Evolutionary conservation across 2,329 filamentous ascomycete genomes (phyloP).

Genomic region (Epichloe typhina): DNA sequence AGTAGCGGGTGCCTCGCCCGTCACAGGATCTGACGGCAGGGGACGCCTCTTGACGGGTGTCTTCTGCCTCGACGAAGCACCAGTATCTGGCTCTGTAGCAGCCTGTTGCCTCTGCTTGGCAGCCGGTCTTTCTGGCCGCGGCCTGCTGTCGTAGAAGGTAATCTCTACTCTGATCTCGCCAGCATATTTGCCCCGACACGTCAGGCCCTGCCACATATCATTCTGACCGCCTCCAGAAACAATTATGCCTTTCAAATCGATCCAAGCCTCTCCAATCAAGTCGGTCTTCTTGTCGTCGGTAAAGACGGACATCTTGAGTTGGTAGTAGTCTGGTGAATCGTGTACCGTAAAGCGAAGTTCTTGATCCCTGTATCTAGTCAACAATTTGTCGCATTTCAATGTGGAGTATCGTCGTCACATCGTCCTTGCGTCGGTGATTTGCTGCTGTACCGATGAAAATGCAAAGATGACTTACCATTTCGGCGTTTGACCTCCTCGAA

Average conservation of each 20-base stretch:
- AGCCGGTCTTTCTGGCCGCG: constrained; percentile 60
- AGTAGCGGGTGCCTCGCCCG: constrained; percentile 31
- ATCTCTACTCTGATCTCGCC: constrained; percentile 91
- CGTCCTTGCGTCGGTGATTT: not conserved
- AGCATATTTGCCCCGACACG: constrained; percentile 86
- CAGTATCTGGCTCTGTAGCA: constrained; percentile 22
- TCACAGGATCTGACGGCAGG: constrained; percentile 65
- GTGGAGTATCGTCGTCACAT: not conserved
- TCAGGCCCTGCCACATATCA: constrained; percentile 82
- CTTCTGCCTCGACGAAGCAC: constrained; percentile 31
- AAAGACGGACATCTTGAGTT: constrained; percentile 90
- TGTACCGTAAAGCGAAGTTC: constrained; percentile 93
- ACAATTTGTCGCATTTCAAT: not conserved
- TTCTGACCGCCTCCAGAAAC: constrained; percentile 81
- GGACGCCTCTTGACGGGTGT: constrained; percentile 70
- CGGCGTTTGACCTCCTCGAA: constrained; percentile 87
- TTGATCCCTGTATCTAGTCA: constrained; percentile 60
- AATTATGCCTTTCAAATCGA: constrained; percentile 70
- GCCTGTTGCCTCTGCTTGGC: constrained; percentile 38
- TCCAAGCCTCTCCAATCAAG: constrained; percentile 86
- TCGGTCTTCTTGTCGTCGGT: constrained; percentile 98
- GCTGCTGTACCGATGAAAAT: not conserved
- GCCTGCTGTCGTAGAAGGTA: constrained; percentile 85
- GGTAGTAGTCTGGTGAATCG: constrained; percentile 91
- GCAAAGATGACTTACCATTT: constrained; percentile 54